Conservation (phyloP, 2,329 filamentous ascomycete genomes). For the Ophiosphaerella narmari region DNA sequence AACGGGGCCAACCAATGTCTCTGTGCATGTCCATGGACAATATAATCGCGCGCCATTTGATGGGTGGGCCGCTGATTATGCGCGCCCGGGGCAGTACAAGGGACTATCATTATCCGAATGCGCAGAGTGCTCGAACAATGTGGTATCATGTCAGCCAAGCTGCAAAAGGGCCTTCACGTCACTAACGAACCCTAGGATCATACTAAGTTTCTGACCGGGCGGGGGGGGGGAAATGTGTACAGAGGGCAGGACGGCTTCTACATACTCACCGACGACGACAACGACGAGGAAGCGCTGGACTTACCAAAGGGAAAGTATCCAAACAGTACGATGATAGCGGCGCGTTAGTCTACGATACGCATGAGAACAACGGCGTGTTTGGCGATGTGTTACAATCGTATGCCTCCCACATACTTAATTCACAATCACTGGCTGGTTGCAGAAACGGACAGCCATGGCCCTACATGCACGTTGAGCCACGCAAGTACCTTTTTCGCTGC, state of each 20-base stretch:
- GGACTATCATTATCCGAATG: constrained; percentile 67
- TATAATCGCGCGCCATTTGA: constrained; percentile 55
- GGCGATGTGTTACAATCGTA: constrained; percentile 62
- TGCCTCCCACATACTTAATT: neutral
- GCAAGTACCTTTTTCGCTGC: too few species aligned
- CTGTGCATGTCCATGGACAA: constrained; percentile 62
- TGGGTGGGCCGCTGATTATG: constrained; percentile 61
- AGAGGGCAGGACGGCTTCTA: constrained; percentile 63
- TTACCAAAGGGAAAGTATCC: constrained; percentile 58
- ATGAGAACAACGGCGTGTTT: constrained; percentile 55
- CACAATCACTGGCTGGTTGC: neutral
- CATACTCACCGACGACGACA: constrained; percentile 57
- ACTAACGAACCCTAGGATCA: constrained; percentile 39
- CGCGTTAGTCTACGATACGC: constrained; percentile 53
- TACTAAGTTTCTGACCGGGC: constrained; percentile 51
- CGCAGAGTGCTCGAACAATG: constrained; percentile 56
- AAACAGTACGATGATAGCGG: constrained; percentile 60
- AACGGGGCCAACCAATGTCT: constrained; percentile 50
- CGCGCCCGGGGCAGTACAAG: constrained; percentile 59
- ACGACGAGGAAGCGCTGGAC: constrained; percentile 53
- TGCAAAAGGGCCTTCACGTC: neutral
- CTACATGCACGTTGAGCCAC: constrained; percentile 59
- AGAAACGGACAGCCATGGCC: constrained; percentile 64
- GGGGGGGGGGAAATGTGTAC: constrained; percentile 60
- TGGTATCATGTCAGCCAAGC: constrained; percentile 60